Evolutionary conservation across 2,329 filamentous ascomycete species (phyloP).

Genomic region (Venturia nashicola): DNA sequence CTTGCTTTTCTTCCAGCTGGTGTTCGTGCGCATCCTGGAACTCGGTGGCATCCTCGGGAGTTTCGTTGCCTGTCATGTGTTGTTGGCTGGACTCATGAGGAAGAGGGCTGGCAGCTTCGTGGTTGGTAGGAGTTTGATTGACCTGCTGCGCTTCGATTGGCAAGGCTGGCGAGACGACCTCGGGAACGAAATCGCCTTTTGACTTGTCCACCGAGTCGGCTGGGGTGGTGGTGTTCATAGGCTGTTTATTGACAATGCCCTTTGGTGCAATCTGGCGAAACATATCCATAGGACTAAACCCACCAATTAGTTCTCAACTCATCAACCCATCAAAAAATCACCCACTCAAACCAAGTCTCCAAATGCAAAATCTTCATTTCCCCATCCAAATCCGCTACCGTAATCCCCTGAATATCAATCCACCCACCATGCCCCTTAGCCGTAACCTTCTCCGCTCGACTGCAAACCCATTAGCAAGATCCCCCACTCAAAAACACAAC

Average conservation of each 20-base stretch:
- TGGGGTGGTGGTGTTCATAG: not conserved
- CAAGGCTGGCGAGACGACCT: not conserved
- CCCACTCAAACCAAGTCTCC: slow-evolving; percentile 49
- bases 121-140: not conserved
- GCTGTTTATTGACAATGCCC: slow-evolving; percentile 20
- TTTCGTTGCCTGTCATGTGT: not conserved
- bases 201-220: not conserved
- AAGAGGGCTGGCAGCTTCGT: not conserved
- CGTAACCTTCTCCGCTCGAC: slow-evolving; percentile 49
- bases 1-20: not conserved
- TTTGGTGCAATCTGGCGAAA: slow-evolving; percentile 49
- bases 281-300: slow-evolving; percentile 44
- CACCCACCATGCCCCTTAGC: slow-evolving; percentile 47
- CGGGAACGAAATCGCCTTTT: not conserved
- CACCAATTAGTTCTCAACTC: not conserved
- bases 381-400: slow-evolving; percentile 49
- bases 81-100: not conserved
- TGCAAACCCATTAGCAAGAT: slow-evolving; percentile 18
- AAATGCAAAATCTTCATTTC: slow-evolving; percentile 45
- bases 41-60: not conserved
- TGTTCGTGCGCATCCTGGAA: not conserved
- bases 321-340: not conserved
- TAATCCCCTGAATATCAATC: slow-evolving; percentile 53
- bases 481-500: too few relatives aligned
- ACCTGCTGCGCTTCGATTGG: not conserved